Percentiles rank a stretch among this genome's conserved stretches.
phyloP scores from a whole-genome alignment of 1,284 basidiomycete genomes.

The Megacollybia platyphylla region DNA sequence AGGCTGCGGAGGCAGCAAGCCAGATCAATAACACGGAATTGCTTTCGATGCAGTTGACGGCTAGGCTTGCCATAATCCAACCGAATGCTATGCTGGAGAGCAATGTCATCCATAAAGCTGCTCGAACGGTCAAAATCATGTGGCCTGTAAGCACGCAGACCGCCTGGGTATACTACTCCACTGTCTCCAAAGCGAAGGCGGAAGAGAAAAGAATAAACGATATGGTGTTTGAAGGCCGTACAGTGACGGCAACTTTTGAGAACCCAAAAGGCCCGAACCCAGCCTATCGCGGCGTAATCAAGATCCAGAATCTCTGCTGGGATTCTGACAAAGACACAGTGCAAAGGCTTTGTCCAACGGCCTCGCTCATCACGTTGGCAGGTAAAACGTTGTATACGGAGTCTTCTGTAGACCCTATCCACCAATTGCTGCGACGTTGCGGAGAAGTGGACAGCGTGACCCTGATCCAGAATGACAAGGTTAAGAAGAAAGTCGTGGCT shows the following conservation, averaged over 20 bases:
- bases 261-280: slow-evolving; percentile 12
- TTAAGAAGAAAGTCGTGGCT: slow-evolving; percentile 15
- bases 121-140: slow-evolving; percentile 17
- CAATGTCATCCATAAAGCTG: slow-evolving; percentile 9
- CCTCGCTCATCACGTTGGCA: slow-evolving; percentile 16
- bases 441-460: slow-evolving; percentile 20
- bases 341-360: slow-evolving; percentile 14
- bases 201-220: slow-evolving; percentile 23
- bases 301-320: slow-evolving; percentile 21
- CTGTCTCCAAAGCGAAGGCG: slow-evolving; percentile 22
- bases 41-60: slow-evolving; percentile 11
- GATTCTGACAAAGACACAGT: slow-evolving; percentile 3
- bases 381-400: slow-evolving; percentile 13
- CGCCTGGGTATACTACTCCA: slow-evolving; percentile 29
- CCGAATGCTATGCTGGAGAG: slow-evolving; percentile 10
- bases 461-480: slow-evolving; percentile 14
- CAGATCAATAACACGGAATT: slow-evolving; percentile 18
- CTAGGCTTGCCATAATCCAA: slow-evolving; percentile 12
- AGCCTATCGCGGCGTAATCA: slow-evolving; percentile 15
- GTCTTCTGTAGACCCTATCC: slow-evolving; percentile 17
- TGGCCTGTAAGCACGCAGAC: slow-evolving; percentile 25
- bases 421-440: slow-evolving; percentile 14
- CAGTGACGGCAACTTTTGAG: slow-evolving; percentile 22
- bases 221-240: slow-evolving; percentile 18
- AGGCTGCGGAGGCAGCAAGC: slow-evolving; percentile 20